Percentiles rank a stretch among this genome's conserved stretches.
These are phyloP conservation scores for Tetradesmus lagerheimii DNA, from an alignment of 139 green algal genomes.

Conservation along the genomic window DNA sequence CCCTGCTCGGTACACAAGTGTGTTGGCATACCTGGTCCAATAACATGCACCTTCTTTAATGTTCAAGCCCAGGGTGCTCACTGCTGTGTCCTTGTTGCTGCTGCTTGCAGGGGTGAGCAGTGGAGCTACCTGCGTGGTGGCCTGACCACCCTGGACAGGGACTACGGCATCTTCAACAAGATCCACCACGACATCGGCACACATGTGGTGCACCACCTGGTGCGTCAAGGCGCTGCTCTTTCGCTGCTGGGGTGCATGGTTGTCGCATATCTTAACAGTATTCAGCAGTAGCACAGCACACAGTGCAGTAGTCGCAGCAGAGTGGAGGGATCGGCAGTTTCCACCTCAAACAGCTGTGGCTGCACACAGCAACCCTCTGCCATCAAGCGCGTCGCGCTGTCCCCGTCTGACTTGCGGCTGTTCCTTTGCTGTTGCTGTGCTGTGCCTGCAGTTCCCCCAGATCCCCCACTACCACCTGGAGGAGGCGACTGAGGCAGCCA, in stretches of 20 bases:
- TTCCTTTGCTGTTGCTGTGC: background rate
- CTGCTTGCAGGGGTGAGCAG: slow-evolving; percentile 90
- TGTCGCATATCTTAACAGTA: background rate
- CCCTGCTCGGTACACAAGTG: background rate
- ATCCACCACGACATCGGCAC: slow-evolving; percentile 98
- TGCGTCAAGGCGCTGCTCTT: background rate
- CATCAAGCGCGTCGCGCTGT: no score
- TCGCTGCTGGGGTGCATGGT: background rate
- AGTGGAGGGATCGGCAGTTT: no score
- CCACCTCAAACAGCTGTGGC: background rate
- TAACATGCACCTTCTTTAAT: no score
- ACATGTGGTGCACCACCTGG: slow-evolving; percentile 95
- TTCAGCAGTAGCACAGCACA: background rate
- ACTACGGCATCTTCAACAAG: slow-evolving; percentile 98
- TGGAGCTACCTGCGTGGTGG: slow-evolving; percentile 96
- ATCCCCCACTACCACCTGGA: slow-evolving; percentile 97
- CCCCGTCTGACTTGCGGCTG: background rate
- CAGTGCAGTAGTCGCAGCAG: background rate
- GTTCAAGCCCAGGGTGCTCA: background rate
- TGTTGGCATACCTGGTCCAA: no score
- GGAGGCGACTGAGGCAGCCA: slow-evolving; percentile 91
- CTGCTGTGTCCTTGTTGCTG: background rate
- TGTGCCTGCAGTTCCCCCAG: slow-evolving; percentile 59
- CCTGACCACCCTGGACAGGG: slow-evolving; percentile 92
- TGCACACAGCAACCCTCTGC: background rate